These are phyloP conservation scores for Tolypocladium paradoxum DNA, from an alignment of 2,329 filamentous ascomycete species.

Conservation along the genomic window DNA sequence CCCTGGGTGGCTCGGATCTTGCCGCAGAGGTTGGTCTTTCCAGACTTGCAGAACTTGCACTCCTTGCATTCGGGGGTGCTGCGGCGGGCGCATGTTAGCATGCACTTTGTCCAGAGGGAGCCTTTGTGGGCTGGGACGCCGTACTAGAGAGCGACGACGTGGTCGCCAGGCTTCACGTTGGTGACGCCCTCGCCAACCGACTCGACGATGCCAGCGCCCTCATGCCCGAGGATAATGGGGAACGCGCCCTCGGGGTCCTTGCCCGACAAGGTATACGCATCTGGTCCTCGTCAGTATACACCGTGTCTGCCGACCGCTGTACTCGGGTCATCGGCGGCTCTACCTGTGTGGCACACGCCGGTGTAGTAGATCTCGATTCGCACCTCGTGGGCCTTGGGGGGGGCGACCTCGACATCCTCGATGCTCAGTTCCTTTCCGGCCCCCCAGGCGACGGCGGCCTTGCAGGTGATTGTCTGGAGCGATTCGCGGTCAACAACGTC, in stretches of 20 bases:
- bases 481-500: conserved; percentile 8
- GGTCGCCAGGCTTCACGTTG: conserved; percentile 85
- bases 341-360: conserved; percentile 96
- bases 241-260: conserved; percentile 96
- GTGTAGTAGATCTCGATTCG: conserved; percentile 96
- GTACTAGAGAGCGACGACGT: conserved; percentile 81
- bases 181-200: conserved; percentile 92
- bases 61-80: conserved; percentile 95
- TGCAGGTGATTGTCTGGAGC: conserved; percentile 82
- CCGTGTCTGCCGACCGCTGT: too few relatives aligned
- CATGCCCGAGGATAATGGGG: conserved; percentile 79
- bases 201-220: conserved; percentile 86
- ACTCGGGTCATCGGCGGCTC: background rate
- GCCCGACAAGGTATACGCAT: conserved; percentile 89
- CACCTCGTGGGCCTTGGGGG: conserved; percentile 86
- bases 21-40: conserved; percentile 98
- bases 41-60: conserved; percentile 99
- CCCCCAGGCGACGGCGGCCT: conserved; percentile 96
- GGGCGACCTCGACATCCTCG: conserved; percentile 85
- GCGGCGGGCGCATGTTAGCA: conserved; percentile 5
- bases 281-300: conserved; percentile 26
- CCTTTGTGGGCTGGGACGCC: conserved; percentile 14
- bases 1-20: conserved; percentile 98
- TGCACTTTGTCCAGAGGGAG: background rate
- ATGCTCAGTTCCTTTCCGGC: conserved; percentile 80